A percentile compares a stretch with the other conserved stretches of the same genome.
Conservation (phyloP, 2,329 filamentous ascomycete genomes). For the Cladosporium sp. region DNA sequence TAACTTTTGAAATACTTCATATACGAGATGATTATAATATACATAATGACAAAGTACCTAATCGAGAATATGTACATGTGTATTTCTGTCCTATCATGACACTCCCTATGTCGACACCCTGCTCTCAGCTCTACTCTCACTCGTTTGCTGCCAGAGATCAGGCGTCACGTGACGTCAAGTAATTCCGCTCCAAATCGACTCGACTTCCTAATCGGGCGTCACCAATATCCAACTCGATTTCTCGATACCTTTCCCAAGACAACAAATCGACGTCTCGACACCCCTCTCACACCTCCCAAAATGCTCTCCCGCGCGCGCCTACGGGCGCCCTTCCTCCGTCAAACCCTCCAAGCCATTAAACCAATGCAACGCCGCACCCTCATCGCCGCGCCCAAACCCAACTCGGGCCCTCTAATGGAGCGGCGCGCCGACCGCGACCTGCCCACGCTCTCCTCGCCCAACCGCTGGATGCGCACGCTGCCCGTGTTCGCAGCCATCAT, state of each 20-base stretch:
- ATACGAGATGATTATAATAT: no score
- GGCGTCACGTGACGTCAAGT: no score
- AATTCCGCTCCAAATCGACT: no score
- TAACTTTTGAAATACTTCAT: no score
- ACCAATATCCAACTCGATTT: slow-evolving; percentile 8
- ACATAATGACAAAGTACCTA: no score
- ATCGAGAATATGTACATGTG: no score
- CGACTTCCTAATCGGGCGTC: slow-evolving; percentile 8
- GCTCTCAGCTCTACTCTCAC: no score
- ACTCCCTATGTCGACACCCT: no score
- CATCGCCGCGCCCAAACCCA: slow-evolving; percentile 47
- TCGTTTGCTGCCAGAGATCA: no score
- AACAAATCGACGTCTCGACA: background rate
- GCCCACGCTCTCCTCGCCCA: slow-evolving; percentile 37
- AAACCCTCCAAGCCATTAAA: slow-evolving; percentile 9
- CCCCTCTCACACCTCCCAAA: background rate
- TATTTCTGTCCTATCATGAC: no score
- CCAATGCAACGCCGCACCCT: slow-evolving; percentile 35
- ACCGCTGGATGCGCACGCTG: slow-evolving; percentile 54
- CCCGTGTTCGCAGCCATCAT: slow-evolving; percentile 77
- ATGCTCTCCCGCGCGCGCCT: slow-evolving; percentile 26
- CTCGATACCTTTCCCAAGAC: background rate
- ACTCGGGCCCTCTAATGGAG: slow-evolving; percentile 49
- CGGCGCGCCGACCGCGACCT: slow-evolving; percentile 52
- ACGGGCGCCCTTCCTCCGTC: slow-evolving; percentile 13